A percentile compares a stretch with the other conserved stretches of the same genome.
phyloP scores from a whole-genome alignment of 345 rosid species.

The Cardamine resedifolia region DNA sequence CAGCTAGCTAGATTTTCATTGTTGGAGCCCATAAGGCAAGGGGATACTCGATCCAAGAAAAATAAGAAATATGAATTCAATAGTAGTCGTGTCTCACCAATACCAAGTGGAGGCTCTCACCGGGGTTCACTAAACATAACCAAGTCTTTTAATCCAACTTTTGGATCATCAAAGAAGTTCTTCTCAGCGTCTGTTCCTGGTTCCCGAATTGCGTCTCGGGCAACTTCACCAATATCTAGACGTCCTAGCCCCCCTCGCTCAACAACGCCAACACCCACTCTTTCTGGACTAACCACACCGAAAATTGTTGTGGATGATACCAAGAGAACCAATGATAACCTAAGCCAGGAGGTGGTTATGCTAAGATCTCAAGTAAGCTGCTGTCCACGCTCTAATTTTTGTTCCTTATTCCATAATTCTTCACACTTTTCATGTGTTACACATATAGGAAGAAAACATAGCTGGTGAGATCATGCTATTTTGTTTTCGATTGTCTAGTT shows the following conservation, averaged over 20 bases:
- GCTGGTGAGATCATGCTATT: slow-evolving; percentile 1
- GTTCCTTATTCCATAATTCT: not conserved
- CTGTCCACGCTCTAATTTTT: slow-evolving; percentile 15
- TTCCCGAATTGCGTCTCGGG: slow-evolving; percentile 95
- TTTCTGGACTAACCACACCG: slow-evolving; percentile 88
- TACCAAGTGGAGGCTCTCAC: slow-evolving; percentile 79
- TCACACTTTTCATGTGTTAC: not conserved
- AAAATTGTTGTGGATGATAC: slow-evolving; percentile 69
- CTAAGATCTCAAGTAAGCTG: slow-evolving; percentile 79
- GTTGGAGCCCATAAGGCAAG: slow-evolving; percentile 81
- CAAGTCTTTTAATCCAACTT: slow-evolving; percentile 81
- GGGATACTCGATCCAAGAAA: slow-evolving; percentile 67
- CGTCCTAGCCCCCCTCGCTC: slow-evolving; percentile 97
- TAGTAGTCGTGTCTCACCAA: slow-evolving; percentile 96
- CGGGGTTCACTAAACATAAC: slow-evolving; percentile 75
- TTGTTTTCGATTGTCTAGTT: not conserved
- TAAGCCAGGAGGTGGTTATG: slow-evolving; percentile 81
- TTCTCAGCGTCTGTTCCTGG: slow-evolving; percentile 99
- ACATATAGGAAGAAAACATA: slow-evolving; percentile 4
- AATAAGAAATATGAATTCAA: slow-evolving; percentile 90
- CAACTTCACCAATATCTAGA: slow-evolving; percentile 96
- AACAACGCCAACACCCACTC: slow-evolving; percentile 96
- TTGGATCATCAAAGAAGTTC: slow-evolving; percentile 91
- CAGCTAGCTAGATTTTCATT: slow-evolving; percentile 83
- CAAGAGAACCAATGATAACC: slow-evolving; percentile 68